A percentile compares a stretch with the other conserved stretches of the same genome.
These are phyloP conservation scores for Suillus weaverae DNA, from an alignment of 768 basidiomycete genomes.

Conservation along the genomic window DNA sequence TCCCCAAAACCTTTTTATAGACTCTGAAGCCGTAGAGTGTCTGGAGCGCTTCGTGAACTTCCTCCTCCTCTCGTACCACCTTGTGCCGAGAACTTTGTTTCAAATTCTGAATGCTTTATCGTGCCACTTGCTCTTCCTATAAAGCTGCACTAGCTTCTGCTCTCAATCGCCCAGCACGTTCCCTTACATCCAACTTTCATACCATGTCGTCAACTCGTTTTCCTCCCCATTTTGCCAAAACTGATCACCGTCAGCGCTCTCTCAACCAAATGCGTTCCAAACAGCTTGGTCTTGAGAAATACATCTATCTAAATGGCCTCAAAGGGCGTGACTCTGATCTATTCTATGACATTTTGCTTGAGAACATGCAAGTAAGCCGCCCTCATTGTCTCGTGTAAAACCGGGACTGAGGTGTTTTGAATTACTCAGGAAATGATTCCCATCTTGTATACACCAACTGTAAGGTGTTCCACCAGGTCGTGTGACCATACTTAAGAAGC, in stretches of 20 bases:
- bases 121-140: slow-evolving; percentile 2
- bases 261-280: slow-evolving; percentile 61
- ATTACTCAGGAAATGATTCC: slow-evolving; percentile 54
- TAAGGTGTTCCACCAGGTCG: slow-evolving; percentile 26
- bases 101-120: slow-evolving; percentile 5
- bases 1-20: slow-evolving; percentile 1
- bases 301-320: slow-evolving; percentile 67
- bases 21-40: background rate
- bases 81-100: background rate
- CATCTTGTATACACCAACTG: slow-evolving; percentile 76
- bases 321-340: slow-evolving; percentile 61
- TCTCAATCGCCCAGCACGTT: slow-evolving; percentile 16
- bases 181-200: slow-evolving; percentile 16
- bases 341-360: slow-evolving; percentile 64
- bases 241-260: slow-evolving; percentile 56
- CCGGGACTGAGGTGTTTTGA: slow-evolving; percentile 8
- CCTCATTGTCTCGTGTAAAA: background rate
- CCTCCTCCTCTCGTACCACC: slow-evolving; percentile 4
- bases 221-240: slow-evolving; percentile 50
- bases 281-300: slow-evolving; percentile 57
- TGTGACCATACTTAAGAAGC: slow-evolving; percentile 8
- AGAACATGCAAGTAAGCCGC: slow-evolving; percentile 54
- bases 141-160: slow-evolving; percentile 13
- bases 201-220: slow-evolving; percentile 33
- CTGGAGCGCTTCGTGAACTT: background rate